Percentiles rank a stretch among this genome's conserved stretches.
These are phyloP conservation scores for Alternaria burnsii DNA, from an alignment of 2,329 filamentous ascomycete species.

Conservation along the genomic window DNA sequence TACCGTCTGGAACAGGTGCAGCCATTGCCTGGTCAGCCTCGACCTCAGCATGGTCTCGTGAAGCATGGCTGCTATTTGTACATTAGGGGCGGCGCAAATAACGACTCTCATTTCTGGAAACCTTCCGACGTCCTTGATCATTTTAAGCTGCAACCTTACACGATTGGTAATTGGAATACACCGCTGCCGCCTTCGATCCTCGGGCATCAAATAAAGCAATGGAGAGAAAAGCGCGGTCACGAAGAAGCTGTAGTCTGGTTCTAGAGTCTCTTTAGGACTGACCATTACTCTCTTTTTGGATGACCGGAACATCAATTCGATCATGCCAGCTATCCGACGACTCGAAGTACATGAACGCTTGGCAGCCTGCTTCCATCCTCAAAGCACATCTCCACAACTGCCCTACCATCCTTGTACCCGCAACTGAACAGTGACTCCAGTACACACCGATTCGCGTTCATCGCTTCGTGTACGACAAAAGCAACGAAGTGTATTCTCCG, in stretches of 20 bases:
- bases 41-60: not conserved
- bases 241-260: not conserved
- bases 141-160: not conserved
- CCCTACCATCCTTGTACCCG: not conserved
- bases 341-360: not conserved
- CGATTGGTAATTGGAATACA: not conserved
- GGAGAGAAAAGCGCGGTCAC: slow-evolving; percentile 2
- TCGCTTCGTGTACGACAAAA: not conserved
- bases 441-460: not conserved
- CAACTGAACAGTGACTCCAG: not conserved
- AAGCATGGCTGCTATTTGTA: slow-evolving; percentile 1
- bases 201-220: not conserved
- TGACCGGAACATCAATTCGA: not conserved
- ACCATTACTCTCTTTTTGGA: not conserved
- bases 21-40: not conserved
- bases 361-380: not conserved
- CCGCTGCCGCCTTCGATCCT: not conserved
- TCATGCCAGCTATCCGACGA: not conserved
- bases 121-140: not conserved
- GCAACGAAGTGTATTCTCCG: not conserved
- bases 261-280: not conserved
- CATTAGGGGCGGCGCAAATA: not conserved
- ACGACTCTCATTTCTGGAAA: not conserved
- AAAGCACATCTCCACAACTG: not conserved
- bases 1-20: slow-evolving; percentile 1